A percentile compares a stretch with the other conserved stretches of the same genome.
Evolutionary conservation across 2,329 filamentous ascomycete genomes (phyloP).

Genomic region (Phyllosticta citriasiana): DNA sequence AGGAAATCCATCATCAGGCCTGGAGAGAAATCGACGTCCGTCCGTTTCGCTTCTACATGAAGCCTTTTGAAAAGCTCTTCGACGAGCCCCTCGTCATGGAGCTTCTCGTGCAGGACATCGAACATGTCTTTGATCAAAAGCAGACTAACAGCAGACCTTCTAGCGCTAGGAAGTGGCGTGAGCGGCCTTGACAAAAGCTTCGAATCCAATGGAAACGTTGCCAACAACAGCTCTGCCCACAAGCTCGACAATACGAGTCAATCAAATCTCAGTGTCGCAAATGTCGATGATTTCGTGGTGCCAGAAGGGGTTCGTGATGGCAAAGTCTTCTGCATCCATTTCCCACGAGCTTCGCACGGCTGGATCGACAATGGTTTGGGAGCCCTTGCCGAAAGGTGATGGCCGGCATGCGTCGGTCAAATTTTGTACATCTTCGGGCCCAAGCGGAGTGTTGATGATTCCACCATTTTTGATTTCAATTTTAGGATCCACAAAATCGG

Average conservation of each 20-base stretch:
- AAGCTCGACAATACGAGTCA: background rate
- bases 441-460: background rate
- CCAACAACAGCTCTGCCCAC: background rate
- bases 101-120: background rate
- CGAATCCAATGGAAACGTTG: background rate
- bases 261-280: background rate
- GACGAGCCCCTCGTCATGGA: background rate
- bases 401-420: conserved; percentile 13
- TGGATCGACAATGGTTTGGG: conserved; percentile 22
- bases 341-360: conserved; percentile 24
- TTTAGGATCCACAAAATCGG: background rate
- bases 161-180: background rate
- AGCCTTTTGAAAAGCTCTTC: background rate
- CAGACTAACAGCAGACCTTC: background rate
- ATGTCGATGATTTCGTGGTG: background rate
- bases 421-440: conserved; percentile 9
- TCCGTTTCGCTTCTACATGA: background rate
- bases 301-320: conserved; percentile 19
- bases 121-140: background rate
- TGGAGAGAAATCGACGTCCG: background rate
- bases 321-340: conserved; percentile 16
- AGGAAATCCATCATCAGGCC: background rate
- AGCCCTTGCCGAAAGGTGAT: conserved; percentile 22
- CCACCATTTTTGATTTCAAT: background rate
- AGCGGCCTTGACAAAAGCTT: background rate